These are phyloP conservation scores for Penicillium thymicola DNA, from an alignment of 2,329 filamentous ascomycete species.

Conservation along the genomic window DNA sequence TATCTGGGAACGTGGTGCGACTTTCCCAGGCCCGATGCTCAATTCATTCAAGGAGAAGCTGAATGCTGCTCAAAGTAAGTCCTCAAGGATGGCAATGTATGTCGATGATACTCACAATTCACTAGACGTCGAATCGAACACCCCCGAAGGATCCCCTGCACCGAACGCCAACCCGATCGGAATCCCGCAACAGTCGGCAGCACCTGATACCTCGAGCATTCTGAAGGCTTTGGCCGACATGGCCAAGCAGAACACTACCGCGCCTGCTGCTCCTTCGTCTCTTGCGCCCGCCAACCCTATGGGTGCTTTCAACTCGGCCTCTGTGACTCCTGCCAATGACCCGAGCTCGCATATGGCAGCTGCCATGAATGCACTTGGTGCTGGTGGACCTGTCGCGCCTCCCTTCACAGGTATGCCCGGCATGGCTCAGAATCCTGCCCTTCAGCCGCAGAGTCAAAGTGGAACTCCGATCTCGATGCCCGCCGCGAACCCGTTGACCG, in stretches of 20 bases:
- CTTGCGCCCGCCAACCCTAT: conserved; percentile 43
- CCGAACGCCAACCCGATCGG: conserved; percentile 43
- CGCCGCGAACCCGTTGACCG: conserved; percentile 40
- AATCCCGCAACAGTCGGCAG: conserved; percentile 28
- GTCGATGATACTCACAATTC: conserved; percentile 24
- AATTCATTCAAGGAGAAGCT: conserved; percentile 79
- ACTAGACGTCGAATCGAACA: conserved; percentile 64
- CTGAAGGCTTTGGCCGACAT: conserved; percentile 77
- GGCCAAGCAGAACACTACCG: conserved; percentile 67
- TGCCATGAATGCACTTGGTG: conserved; percentile 53
- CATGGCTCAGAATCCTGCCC: conserved; percentile 34
- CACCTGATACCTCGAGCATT: conserved; percentile 62
- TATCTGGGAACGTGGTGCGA: conserved; percentile 95
- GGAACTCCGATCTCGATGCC: conserved; percentile 43
- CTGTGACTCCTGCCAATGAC: conserved; percentile 44
- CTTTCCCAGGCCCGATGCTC: conserved; percentile 79
- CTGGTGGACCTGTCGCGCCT: conserved; percentile 39
- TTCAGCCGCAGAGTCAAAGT: conserved; percentile 41
- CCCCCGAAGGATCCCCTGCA: conserved; percentile 57
- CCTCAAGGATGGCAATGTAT: conserved; percentile 5
- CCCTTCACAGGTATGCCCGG: conserved; percentile 48
- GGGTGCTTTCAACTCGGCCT: conserved; percentile 51
- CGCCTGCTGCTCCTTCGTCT: conserved; percentile 40
- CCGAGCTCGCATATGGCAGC: conserved; percentile 50
- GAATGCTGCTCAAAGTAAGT: conserved; percentile 66